These are phyloP conservation scores for Chenopodium suecicum DNA, from an alignment of 148 eudicot genomes.

Conservation along the genomic window DNA sequence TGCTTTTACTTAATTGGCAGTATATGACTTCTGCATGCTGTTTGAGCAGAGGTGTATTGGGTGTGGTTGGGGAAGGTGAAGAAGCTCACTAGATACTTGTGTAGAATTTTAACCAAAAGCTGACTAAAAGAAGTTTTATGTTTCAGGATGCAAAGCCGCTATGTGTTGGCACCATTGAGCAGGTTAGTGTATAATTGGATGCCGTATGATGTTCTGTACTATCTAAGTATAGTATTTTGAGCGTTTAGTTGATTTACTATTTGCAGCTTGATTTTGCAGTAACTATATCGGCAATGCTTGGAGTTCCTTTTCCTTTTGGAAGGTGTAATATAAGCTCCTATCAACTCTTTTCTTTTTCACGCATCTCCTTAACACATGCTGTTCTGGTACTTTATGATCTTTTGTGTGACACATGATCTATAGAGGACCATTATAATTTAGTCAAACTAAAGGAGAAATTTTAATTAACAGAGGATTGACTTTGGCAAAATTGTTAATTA, in stretches of 20 bases:
- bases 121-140: constrained; percentile 10
- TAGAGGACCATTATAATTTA: constrained; percentile 4
- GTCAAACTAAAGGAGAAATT: neutral
- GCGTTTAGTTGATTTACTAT: constrained; percentile 30
- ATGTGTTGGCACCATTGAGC: constrained; percentile 74
- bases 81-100: neutral
- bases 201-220: neutral
- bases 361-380: neutral
- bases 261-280: constrained; percentile 97
- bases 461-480: neutral
- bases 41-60: neutral
- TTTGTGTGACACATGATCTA: neutral
- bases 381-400: neutral
- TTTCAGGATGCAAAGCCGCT: constrained; percentile 63
- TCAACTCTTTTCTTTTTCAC: constrained; percentile 4
- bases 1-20: neutral
- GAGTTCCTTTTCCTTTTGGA: constrained; percentile 96
- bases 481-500: neutral
- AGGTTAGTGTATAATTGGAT: constrained; percentile 45
- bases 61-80: neutral
- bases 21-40: constrained; percentile 10
- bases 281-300: constrained; percentile 91
- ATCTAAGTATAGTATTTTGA: neutral
- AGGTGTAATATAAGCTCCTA: constrained; percentile 62
- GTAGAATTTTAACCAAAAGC: constrained; percentile 5